These are phyloP conservation scores for Amanita fuliginea DNA, from an alignment of 768 basidiomycete species.

Conservation along the genomic window DNA sequence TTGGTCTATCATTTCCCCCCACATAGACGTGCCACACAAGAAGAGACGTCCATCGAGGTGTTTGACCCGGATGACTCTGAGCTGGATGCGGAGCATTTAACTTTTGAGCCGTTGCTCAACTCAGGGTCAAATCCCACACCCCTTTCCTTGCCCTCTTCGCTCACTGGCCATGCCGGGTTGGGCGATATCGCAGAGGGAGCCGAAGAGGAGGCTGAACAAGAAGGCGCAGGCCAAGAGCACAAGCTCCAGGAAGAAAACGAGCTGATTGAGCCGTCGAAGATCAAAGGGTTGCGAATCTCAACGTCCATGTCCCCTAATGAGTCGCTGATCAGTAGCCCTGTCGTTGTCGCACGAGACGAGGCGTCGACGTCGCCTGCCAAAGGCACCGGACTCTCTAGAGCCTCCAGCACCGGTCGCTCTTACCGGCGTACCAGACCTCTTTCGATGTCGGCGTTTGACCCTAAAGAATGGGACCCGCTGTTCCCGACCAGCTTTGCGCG, in stretches of 20 bases:
- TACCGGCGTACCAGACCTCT: not conserved
- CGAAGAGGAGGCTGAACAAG: constrained; percentile 42
- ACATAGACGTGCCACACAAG: not conserved
- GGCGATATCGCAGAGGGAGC: constrained; percentile 56
- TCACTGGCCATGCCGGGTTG: constrained; percentile 21
- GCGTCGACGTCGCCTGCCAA: not conserved
- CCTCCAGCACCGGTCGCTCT: not conserved
- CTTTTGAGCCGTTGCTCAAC: constrained; percentile 50
- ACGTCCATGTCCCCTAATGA: constrained; percentile 25
- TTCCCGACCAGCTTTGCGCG: constrained; percentile 77
- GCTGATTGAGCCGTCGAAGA: constrained; percentile 26
- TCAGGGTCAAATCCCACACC: constrained; percentile 26
- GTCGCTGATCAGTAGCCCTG: constrained; percentile 13
- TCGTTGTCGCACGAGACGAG: constrained; percentile 8
- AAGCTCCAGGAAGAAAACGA: constrained; percentile 12
- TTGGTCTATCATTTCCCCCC: constrained; percentile 8
- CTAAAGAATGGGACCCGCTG: constrained; percentile 31
- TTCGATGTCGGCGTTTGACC: constrained; percentile 2
- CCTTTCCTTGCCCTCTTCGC: constrained; percentile 24
- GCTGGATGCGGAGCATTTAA: constrained; percentile 11
- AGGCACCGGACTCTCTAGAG: not conserved
- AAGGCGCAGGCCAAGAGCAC: constrained; percentile 9
- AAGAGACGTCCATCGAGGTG: not conserved
- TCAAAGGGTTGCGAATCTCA: constrained; percentile 49
- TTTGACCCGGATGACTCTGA: not conserved